Base-by-base conservation (phyloP, 78 protist genomes). In the Fonticula alba region DNA sequence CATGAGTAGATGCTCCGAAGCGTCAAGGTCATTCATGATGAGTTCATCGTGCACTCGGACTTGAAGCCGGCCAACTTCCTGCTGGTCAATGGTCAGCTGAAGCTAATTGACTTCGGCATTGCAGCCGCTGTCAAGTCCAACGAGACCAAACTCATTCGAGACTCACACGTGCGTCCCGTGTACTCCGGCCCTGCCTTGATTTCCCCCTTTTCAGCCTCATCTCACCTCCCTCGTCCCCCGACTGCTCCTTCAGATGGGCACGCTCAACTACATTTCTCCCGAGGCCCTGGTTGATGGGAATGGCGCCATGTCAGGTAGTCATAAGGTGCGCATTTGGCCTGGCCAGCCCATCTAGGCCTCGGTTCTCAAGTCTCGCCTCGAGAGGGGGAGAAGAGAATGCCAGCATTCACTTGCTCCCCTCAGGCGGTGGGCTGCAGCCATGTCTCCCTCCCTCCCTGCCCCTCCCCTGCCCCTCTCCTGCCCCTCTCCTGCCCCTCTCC, bases 61-160 rank as follows among this genome's bases (percentile, higher is more conserved):
- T 67, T 93, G 29, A 93, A 93, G 64, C 98, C 98, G 3, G 93
- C 95, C 36, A 93, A 93, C 72, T 93, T 93, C 10, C 66, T 93
- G 1, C 47, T 79, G 22, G 94, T 93, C 27, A 51, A 71, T 31
- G 96, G 95, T 24, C 6, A 27, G 49, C 75, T 93, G 32, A 93
- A 91, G 76, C 74, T 93, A 32, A 93, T 93, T 20, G 98, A 93
- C 78, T 93, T 93, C 68, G 98, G 98, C 47, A 93, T 93, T 40
- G 97, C 97, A 31, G 54, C 27, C 36, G 27, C 71, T 6, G 64
- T 81, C 2, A 76, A 72, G 47, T 33, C 66, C 0, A 78, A 69
- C 27, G 11, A 56, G 31, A 70, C 77, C 37, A 46, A 57, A 27
- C 47, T 63, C 29, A 20, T 41, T 20, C 41, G 66, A 4, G 68